Conservation (phyloP, 176 grass and related monocot species). For the Cenchrus fungigraminus region DNA sequence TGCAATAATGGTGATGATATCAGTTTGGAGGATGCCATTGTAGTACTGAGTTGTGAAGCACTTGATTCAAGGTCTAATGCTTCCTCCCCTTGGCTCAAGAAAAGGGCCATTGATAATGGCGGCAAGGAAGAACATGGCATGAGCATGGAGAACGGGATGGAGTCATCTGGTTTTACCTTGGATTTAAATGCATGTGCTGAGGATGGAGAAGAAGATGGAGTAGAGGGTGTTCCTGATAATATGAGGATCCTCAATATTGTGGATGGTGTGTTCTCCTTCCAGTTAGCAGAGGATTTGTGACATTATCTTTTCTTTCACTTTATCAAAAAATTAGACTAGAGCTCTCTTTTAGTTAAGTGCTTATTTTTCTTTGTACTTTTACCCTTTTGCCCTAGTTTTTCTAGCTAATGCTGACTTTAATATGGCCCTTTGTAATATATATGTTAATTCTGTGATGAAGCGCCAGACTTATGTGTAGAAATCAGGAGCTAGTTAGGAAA, state of each 20-base stretch:
- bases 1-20: slow-evolving; percentile 46
- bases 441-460: neutral
- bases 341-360: neutral
- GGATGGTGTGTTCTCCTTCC: slow-evolving; percentile 71
- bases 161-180: slow-evolving; percentile 47
- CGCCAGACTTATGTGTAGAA: neutral
- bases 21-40: slow-evolving; percentile 59
- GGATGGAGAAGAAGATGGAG: slow-evolving; percentile 31
- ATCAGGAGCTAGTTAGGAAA: slow-evolving; percentile 8
- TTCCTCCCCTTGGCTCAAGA: slow-evolving; percentile 54
- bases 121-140: slow-evolving; percentile 13
- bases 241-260: slow-evolving; percentile 48
- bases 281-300: slow-evolving; percentile 45
- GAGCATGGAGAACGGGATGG: slow-evolving; percentile 24
- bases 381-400: slow-evolving; percentile 9
- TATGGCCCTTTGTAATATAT: neutral
- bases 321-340: slow-evolving; percentile 28
- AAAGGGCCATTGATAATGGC: slow-evolving; percentile 38
- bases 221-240: slow-evolving; percentile 25
- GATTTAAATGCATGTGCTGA: slow-evolving; percentile 76
- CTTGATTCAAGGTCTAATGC: slow-evolving; percentile 47
- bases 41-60: slow-evolving; percentile 70
- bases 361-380: neutral
- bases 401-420: neutral
- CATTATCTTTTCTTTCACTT: slow-evolving; percentile 16